Conservation (phyloP, 139 green algal genomes). For the Chlorella sp. region DNA sequence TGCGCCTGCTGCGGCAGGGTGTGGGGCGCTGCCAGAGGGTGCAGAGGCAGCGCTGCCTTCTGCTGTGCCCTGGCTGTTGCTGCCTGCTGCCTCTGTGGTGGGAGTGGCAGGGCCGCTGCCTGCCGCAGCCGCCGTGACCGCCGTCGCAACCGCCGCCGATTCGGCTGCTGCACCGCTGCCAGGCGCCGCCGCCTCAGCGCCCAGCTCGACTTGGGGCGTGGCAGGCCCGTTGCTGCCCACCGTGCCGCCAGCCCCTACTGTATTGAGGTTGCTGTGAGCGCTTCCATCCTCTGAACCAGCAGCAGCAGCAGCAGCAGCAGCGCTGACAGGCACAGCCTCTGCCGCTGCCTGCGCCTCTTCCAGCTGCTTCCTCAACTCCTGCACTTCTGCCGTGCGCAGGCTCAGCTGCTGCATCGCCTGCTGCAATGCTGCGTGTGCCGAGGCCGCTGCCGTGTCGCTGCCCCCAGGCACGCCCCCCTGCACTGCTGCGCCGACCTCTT, state of each 20-base stretch:
- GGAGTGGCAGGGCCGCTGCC: neutral
- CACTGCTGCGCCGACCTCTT: neutral
- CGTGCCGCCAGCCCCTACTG: too few species aligned
- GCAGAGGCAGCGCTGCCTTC: neutral
- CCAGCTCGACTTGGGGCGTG: neutral
- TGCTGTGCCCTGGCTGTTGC: neutral
- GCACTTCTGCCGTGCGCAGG: constrained; percentile 19
- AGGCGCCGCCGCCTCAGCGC: neutral
- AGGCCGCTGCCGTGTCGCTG: neutral
- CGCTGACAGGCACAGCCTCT: neutral
- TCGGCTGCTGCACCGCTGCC: neutral
- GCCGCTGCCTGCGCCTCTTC: neutral
- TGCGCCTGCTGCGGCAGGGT: neutral
- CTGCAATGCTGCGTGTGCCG: constrained; percentile 4
- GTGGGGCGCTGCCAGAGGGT: neutral
- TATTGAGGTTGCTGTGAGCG: too few species aligned
- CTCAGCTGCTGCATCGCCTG: constrained; percentile 30
- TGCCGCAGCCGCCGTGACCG: neutral
- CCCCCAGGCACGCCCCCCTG: neutral
- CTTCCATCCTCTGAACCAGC: neutral
- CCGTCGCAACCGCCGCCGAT: neutral
- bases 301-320: neutral
- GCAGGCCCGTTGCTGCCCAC: neutral
- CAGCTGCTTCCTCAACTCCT: constrained; percentile 16
- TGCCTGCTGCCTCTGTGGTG: neutral